phyloP scores from a whole-genome alignment of 352 stramenopile species.

The Phytopythium ostracodes region DNA sequence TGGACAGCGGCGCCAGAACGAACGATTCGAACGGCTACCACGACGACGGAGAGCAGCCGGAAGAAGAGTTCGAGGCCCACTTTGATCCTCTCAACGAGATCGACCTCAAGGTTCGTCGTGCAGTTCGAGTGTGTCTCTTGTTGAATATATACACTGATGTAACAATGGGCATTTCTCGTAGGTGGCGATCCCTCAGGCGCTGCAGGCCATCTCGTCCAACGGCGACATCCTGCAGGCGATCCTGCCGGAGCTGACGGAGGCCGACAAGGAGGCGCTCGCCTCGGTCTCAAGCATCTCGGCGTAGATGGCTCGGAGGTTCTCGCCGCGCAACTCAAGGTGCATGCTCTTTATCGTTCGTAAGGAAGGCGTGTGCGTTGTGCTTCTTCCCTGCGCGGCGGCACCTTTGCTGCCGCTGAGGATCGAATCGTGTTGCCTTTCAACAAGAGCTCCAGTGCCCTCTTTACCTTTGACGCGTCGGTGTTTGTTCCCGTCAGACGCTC shows the following conservation, averaged over 20 bases:
- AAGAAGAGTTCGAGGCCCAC: slow-evolving; percentile 78
- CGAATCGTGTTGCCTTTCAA: not conserved
- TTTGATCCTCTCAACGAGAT: slow-evolving; percentile 80
- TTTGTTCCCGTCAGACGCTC: not conserved
- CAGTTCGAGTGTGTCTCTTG: not conserved
- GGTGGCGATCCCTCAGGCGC: slow-evolving; percentile 51
- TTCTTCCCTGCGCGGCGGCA: not conserved
- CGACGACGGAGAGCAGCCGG: slow-evolving; percentile 43
- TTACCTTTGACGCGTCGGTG: slow-evolving; percentile 1
- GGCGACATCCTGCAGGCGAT: slow-evolving; percentile 52
- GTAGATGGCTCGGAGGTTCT: not conserved
- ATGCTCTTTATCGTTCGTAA: not conserved
- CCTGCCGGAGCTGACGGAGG: slow-evolving; percentile 59
- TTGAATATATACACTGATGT: too few species aligned
- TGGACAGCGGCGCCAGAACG: slow-evolving; percentile 27
- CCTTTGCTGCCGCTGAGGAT: not conserved
- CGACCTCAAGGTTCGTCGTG: slow-evolving; percentile 56
- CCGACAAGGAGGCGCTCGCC: slow-evolving; percentile 62
- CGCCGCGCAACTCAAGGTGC: slow-evolving; percentile 12
- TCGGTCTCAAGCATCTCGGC: slow-evolving; percentile 39
- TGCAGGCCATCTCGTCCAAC: slow-evolving; percentile 50
- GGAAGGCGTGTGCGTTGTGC: not conserved
- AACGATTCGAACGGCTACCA: slow-evolving; percentile 22
- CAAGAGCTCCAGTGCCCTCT: not conserved
- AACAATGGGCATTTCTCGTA: too few species aligned